phyloP scores from a whole-genome alignment of 371 early-diverging fungal species.

The Entomophthora muscae region DNA sequence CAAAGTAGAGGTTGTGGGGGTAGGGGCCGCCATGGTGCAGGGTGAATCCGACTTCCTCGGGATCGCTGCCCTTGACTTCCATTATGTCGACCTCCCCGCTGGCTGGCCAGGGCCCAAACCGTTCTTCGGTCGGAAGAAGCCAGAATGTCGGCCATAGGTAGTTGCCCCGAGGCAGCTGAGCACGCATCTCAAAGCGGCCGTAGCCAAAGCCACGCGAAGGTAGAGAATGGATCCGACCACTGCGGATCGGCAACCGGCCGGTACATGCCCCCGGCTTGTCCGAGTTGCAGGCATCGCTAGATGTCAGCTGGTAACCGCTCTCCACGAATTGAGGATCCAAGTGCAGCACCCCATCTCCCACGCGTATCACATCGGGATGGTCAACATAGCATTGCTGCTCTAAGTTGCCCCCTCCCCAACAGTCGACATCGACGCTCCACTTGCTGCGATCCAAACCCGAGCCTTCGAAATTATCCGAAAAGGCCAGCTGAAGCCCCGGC shows the following conservation, averaged over 20 bases:
- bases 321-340: neutral
- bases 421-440: constrained; percentile 3
- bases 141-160: constrained; percentile 45
- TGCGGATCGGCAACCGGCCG: neutral
- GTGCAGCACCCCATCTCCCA: neutral
- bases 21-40: neutral
- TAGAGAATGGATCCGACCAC: neutral
- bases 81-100: constrained; percentile 30
- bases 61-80: constrained; percentile 16
- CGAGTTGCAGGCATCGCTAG: neutral
- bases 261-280: neutral
- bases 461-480: neutral
- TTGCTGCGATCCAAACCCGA: neutral
- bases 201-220: constrained; percentile 10
- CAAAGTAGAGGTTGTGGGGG: neutral
- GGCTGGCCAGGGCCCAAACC: constrained; percentile 52
- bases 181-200: constrained; percentile 43
- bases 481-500: neutral
- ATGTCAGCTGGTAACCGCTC: neutral
- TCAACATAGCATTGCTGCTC: constrained; percentile 7
- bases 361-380: neutral
- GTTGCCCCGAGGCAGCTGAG: constrained; percentile 39
- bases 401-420: constrained; percentile 3
- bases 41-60: neutral
- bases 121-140: constrained; percentile 40